phyloP scores from a whole-genome alignment of 768 basidiomycete genomes.

The Candolleomyces eurysporus region DNA sequence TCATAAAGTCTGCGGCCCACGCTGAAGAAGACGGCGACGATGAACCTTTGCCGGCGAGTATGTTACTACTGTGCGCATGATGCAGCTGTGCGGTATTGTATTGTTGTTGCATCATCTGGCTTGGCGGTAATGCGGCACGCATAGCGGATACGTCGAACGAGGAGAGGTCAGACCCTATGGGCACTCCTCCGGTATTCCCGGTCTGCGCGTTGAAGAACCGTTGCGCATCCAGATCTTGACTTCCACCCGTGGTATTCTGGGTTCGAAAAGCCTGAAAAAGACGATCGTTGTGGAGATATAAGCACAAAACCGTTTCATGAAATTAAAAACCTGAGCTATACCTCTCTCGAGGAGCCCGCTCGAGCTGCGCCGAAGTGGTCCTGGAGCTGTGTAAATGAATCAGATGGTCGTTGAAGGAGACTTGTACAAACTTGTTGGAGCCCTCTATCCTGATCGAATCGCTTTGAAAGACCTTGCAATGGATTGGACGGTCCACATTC shows the following conservation, averaged over 20 bases:
- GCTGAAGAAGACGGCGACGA: constrained; percentile 27
- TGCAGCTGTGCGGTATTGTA: background rate
- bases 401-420: constrained; percentile 8
- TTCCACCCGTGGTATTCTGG: constrained; percentile 37
- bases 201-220: constrained; percentile 56
- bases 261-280: constrained; percentile 57
- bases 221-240: constrained; percentile 58
- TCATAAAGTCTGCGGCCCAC: constrained; percentile 18
- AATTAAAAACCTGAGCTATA: constrained; percentile 25
- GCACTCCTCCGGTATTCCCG: constrained; percentile 14
- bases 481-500: constrained; percentile 89
- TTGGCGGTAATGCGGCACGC: constrained; percentile 43
- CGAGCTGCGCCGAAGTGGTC: constrained; percentile 67
- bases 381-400: constrained; percentile 31
- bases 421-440: constrained; percentile 59
- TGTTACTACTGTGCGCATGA: background rate
- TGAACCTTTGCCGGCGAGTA: constrained; percentile 46
- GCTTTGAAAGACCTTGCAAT: constrained; percentile 74
- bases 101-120: constrained; percentile 22
- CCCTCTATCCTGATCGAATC: constrained; percentile 77
- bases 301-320: background rate
- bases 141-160: constrained; percentile 63
- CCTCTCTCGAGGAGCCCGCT: constrained; percentile 64
- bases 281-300: background rate
- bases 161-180: constrained; percentile 30